phyloP scores from a whole-genome alignment of 331 rosid species.

The Cydonia oblonga region DNA sequence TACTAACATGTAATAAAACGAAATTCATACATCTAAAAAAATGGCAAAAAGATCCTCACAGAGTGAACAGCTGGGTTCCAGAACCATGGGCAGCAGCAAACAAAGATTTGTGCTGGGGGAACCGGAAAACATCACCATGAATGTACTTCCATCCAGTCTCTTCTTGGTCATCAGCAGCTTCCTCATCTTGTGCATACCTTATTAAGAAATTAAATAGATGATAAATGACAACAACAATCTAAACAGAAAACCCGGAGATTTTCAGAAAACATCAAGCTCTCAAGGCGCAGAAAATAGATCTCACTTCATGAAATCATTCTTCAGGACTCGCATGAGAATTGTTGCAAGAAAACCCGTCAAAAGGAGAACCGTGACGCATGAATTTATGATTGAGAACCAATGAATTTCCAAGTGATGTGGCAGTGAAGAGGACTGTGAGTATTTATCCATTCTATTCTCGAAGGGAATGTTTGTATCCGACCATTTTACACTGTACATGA shows the following conservation, averaged over 20 bases:
- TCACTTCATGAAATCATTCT: constrained; percentile 96
- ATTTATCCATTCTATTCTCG: constrained; percentile 93
- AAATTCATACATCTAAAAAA: background rate
- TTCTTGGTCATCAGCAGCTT: constrained; percentile 97
- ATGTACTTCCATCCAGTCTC: constrained; percentile 98
- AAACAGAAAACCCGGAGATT: background rate
- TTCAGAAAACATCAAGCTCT: background rate
- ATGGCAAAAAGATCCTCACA: constrained; percentile 43
- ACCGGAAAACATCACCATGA: constrained; percentile 94
- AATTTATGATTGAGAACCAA: constrained; percentile 94
- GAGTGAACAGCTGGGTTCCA: constrained; percentile 86
- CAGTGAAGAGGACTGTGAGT: constrained; percentile 85
- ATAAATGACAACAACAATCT: constrained; percentile 3
- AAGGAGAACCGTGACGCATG: constrained; percentile 94
- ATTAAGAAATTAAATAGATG: background rate
- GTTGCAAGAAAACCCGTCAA: constrained; percentile 96
- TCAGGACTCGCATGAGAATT: constrained; percentile 95
- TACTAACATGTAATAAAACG: background rate
- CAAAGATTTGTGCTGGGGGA: constrained; percentile 70
- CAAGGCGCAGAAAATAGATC: constrained; percentile 15
- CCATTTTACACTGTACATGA: constrained; percentile 80
- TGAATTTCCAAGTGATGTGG: constrained; percentile 97
- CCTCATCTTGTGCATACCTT: constrained; percentile 98
- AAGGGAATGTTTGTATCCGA: constrained; percentile 69
- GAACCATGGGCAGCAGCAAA: constrained; percentile 95